phyloP scores from a whole-genome alignment of 2,329 filamentous ascomycete genomes.

The Colletotrichum sp. region DNA sequence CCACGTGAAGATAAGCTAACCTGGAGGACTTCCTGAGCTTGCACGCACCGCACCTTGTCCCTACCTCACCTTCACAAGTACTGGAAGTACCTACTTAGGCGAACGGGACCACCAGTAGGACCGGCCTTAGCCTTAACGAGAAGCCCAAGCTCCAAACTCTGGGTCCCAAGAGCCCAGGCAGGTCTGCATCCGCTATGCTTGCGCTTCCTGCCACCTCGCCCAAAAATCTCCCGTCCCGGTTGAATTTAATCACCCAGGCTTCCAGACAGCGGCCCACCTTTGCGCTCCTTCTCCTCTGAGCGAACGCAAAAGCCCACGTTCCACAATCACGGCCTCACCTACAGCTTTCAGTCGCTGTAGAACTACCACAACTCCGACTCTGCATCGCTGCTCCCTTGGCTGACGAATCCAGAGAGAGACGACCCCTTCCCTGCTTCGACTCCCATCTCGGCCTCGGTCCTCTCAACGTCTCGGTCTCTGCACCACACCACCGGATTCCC shows the following conservation, averaged over 20 bases:
- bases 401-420: not conserved
- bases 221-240: slow-evolving; percentile 11
- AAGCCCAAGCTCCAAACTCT: slow-evolving; percentile 11
- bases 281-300: slow-evolving; percentile 1
- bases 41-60: not conserved
- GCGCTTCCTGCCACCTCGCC: slow-evolving; percentile 19
- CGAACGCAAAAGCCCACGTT: not conserved
- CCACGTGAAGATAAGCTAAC: slow-evolving; percentile 18
- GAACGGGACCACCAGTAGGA: not conserved
- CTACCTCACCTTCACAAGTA: not conserved
- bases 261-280: not conserved
- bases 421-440: not conserved
- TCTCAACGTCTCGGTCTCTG: not conserved
- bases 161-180: not conserved
- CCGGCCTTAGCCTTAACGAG: slow-evolving; percentile 4
- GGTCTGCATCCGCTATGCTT: not conserved
- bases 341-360: not conserved
- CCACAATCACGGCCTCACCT: not conserved
- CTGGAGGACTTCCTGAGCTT: not conserved
- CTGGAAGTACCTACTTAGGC: not conserved
- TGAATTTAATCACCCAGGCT: slow-evolving; percentile 7
- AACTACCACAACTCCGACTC: not conserved
- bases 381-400: not conserved
- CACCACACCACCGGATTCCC: not conserved
- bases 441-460: not conserved